Evolutionary conservation across 2,329 filamentous ascomycete species (phyloP).

Genomic region (Alternaria postmessia): DNA sequence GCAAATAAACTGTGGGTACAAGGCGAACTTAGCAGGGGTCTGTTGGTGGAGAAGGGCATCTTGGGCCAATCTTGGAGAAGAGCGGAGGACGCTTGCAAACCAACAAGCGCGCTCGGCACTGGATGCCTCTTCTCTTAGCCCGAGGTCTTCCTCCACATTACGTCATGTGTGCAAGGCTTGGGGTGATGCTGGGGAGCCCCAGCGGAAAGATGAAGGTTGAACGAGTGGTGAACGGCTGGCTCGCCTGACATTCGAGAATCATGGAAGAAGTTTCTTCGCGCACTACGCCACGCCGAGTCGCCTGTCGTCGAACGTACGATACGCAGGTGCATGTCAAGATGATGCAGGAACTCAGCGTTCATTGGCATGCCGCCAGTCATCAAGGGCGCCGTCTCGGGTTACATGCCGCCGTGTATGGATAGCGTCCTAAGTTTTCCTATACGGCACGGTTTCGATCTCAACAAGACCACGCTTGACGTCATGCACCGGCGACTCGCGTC

Average conservation of each 20-base stretch:
- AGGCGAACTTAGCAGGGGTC: slow-evolving; percentile 36
- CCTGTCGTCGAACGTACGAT: neutral
- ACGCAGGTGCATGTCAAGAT: slow-evolving; percentile 1
- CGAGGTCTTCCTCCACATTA: slow-evolving; percentile 24
- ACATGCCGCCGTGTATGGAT: slow-evolving; percentile 22
- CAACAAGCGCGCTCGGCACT: slow-evolving; percentile 36
- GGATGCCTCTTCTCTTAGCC: slow-evolving; percentile 29
- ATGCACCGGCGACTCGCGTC: slow-evolving; percentile 17
- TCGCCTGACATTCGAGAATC: slow-evolving; percentile 1
- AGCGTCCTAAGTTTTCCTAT: slow-evolving; percentile 26
- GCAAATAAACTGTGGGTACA: slow-evolving; percentile 39
- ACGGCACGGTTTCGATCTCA: slow-evolving; percentile 29
- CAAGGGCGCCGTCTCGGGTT: slow-evolving; percentile 17
- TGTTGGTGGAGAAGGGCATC: slow-evolving; percentile 29
- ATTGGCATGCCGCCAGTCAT: slow-evolving; percentile 1
- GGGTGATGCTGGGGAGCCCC: slow-evolving; percentile 2
- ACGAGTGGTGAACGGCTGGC: slow-evolving; percentile 5
- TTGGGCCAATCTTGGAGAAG: slow-evolving; percentile 36
- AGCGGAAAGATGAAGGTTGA: neutral
- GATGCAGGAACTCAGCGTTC: slow-evolving; percentile 9
- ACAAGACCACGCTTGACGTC: slow-evolving; percentile 34
- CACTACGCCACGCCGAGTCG: slow-evolving; percentile 2
- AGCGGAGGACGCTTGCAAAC: slow-evolving; percentile 33
- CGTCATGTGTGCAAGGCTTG: slow-evolving; percentile 28
- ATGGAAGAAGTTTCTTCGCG: neutral